Conservation (phyloP, 2,329 filamentous ascomycete genomes). For the Furcasterigmium sp. region DNA sequence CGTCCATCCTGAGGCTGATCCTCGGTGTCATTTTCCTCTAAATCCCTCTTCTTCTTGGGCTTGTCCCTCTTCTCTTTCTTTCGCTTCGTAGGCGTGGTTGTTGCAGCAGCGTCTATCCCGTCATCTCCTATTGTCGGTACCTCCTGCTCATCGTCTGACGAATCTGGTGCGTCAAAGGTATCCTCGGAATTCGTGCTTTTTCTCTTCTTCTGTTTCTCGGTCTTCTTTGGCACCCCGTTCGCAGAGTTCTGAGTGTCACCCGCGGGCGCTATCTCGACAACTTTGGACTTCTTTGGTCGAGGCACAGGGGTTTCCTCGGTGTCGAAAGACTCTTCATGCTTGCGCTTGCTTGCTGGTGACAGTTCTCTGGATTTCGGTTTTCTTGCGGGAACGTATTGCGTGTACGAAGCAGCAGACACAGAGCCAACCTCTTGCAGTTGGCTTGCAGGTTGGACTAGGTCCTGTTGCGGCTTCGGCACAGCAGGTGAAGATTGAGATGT, state of each 20-base stretch:
- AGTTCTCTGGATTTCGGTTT: neutral
- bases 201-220: constrained; percentile 30
- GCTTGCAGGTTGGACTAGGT: constrained; percentile 3
- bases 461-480: constrained; percentile 5
- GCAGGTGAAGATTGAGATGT: constrained; percentile 1
- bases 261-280: no score
- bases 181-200: no score
- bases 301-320: constrained; percentile 18
- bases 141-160: constrained; percentile 10
- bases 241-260: constrained; percentile 11
- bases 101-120: constrained; percentile 8
- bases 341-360: constrained; percentile 23
- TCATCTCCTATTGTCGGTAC: constrained; percentile 12
- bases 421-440: neutral
- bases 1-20: constrained; percentile 19
- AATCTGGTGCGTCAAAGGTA: constrained; percentile 9
- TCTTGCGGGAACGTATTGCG: no score
- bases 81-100: constrained; percentile 12
- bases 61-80: constrained; percentile 15
- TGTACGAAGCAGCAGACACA: no score
- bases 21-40: constrained; percentile 17
- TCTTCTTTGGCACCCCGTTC: constrained; percentile 13
- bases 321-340: constrained; percentile 26
- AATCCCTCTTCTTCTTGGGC: constrained; percentile 15
- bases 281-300: constrained; percentile 27